Evolutionary conservation across 1,284 basidiomycete genomes (phyloP), one percentile per base, ranked within the genome.

Genomic region (Singerocomus inundabilis): DNA sequence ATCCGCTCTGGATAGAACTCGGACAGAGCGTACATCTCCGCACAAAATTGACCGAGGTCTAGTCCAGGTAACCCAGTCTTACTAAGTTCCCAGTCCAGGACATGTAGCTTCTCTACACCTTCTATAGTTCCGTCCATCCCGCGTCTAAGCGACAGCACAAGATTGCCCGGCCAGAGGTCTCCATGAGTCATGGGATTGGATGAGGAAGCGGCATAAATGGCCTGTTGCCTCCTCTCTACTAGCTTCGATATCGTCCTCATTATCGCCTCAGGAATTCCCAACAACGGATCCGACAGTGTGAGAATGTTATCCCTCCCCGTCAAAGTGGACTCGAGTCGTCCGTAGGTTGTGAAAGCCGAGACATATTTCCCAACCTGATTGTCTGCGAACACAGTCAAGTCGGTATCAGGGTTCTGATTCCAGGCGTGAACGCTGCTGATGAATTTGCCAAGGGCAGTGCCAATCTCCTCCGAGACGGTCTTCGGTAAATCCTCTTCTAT

Each of bases 111-210:
- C 54, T 71, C 63, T 34, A 78, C 52, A 2, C 58, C 56, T 58
- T n/a, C 58, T 50, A 46, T 57, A 50, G 21, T 62, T 18, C 52
- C 59, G 7, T 62, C 58, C 15, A 26, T 25, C 16, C 60, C 55
- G 7, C 54, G 52, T 36, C 33, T 61, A 7, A 72, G 54, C 15
- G 54, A 57, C 16, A 83, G 57, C 44, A 83, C 63, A 35, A 84
- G 58, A 56, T 85, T 85, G 0, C 82, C 84, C 1, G 83, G 75
- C 83, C 84, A 85, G 56, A 85, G 81, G 59, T 85, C 83, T 1
- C 83, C 83, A 58, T 78, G 58, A 2, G 59, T 55, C 53, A 62
- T 60, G 24, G 50, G 47, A 21, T 56, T 69, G 45, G 68, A 66
- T 44, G 71, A 64, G 1, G 63, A 57, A 7, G 70, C 65, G n/a